Percentiles rank a stretch among this genome's conserved stretches.
These are phyloP conservation scores for Grifola frondosa DNA, from an alignment of 1,284 basidiomycete genomes.

Conservation along the genomic window DNA sequence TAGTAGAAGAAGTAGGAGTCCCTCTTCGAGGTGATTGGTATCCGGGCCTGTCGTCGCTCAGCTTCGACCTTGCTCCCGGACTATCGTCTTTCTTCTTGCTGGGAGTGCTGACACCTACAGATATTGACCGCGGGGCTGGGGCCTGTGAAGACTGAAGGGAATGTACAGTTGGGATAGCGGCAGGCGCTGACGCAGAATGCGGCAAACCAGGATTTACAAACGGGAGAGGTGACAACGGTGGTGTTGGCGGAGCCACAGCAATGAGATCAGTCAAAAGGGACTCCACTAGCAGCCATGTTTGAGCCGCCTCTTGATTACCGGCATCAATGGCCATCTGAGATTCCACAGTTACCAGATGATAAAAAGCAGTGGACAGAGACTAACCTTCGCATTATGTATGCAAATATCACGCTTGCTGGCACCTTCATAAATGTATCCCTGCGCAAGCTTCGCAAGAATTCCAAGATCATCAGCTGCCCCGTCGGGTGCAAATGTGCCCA, in stretches of 20 bases:
- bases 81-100: slow-evolving; percentile 14
- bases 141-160: slow-evolving; percentile 2
- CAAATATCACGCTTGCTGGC: slow-evolving; percentile 51
- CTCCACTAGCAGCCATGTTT: slow-evolving; percentile 68
- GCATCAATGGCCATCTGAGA: slow-evolving; percentile 60
- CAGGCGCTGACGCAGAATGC: slow-evolving; percentile 45
- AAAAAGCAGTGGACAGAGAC: slow-evolving; percentile 13
- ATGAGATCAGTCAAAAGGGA: slow-evolving; percentile 54
- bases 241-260: slow-evolving; percentile 32
- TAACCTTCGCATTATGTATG: slow-evolving; percentile 57
- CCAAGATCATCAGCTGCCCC: slow-evolving; percentile 42
- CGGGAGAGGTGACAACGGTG: slow-evolving; percentile 24
- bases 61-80: slow-evolving; percentile 19
- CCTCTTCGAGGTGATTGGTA: slow-evolving; percentile 24
- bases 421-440: slow-evolving; percentile 65
- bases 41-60: slow-evolving; percentile 18
- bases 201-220: slow-evolving; percentile 28
- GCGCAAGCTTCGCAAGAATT: slow-evolving; percentile 63
- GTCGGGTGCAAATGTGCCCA: slow-evolving; percentile 49
- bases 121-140: slow-evolving; percentile 18
- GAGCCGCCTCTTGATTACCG: slow-evolving; percentile 60
- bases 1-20: slow-evolving; percentile 49
- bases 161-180: slow-evolving; percentile 35
- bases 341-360: neutral
- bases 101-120: slow-evolving; percentile 11